Evolutionary conservation across 2,329 filamentous ascomycete species (phyloP), one percentile per base, ranked within the genome.

Genomic region (Epichloe typhina): DNA sequence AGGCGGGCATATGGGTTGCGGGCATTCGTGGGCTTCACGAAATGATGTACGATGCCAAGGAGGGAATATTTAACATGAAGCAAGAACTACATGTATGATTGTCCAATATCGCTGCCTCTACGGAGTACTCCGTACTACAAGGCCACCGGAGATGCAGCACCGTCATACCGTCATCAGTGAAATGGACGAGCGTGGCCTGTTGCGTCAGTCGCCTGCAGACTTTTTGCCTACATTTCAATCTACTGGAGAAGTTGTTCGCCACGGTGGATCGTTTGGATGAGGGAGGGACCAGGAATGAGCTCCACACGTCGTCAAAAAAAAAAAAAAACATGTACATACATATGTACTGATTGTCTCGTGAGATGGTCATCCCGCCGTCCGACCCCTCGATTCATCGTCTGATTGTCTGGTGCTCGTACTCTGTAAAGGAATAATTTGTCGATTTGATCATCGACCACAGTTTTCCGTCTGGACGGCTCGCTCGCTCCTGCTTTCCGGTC

Each of bases 151-250:
- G 23, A 26, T 8, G 7, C 7, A 26, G 23, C 7, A 26, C 6
- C 23, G 7, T 26, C 23, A 26, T 26, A 26, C 6, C 23, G 7
- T 26, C 23, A 26, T 26, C 23, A 8, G 23, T 26, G 23, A 26
- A 26, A 8, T 26, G 26, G 26, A 26, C 26, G 26, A 26, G 26
- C 26, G 26, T 8, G 26, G 26, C 26, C 26, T 21, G 37, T 53
- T 55, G 53, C 51, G 53, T 55, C 53, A 55, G 49, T 40, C 19
- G 4, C 11, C 38, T 26, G 53, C 47, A 52, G 49, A 49, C 52
- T 52, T 52, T 23, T 23, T 23, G 23, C 23, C 23, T 23, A 7
- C 23, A 23, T 23, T 23, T 23, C 23, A 23, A 23, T 23, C 23
- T 47, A 46, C 49, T 52, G 43, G 50, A 43, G 42, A 31, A 47